A percentile compares a stretch with the other conserved stretches of the same genome.
Evolutionary conservation across 148 eudicot genomes (phyloP).

Genomic region (Nepenthes mirabilis): DNA sequence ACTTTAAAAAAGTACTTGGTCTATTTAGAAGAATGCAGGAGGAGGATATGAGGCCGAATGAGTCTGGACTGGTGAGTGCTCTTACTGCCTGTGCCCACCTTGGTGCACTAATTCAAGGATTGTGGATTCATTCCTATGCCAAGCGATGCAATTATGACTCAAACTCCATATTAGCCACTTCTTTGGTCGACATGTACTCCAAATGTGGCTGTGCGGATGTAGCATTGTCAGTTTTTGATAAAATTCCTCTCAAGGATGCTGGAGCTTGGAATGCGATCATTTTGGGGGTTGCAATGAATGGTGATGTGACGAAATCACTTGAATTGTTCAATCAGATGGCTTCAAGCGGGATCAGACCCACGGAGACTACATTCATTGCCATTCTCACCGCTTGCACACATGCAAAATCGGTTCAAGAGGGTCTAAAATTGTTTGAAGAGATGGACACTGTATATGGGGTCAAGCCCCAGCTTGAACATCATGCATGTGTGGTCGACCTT

Average conservation of each 20-base stretch:
- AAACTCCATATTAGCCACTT: conserved; percentile 26
- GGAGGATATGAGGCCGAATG: conserved; percentile 19
- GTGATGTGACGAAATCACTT: conserved; percentile 20
- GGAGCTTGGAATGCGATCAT: conserved; percentile 38
- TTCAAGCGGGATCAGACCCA: conserved; percentile 13
- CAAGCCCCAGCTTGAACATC: conserved; percentile 23
- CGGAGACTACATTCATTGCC: conserved; percentile 24
- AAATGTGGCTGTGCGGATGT: conserved; percentile 25
- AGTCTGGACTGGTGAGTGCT: conserved; percentile 26
- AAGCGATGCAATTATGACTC: conserved; percentile 10
- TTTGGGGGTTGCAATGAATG: conserved; percentile 26
- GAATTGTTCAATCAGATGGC: conserved; percentile 19
- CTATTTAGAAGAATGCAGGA: conserved; percentile 23
- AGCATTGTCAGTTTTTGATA: conserved; percentile 24
- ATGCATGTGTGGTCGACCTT: conserved; percentile 34
- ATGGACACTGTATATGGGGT: conserved; percentile 19
- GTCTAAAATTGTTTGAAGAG: conserved; percentile 21
- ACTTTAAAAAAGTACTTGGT: conserved; percentile 20
- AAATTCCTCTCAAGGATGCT: conserved; percentile 19
- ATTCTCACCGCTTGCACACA: conserved; percentile 29
- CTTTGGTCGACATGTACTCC: conserved; percentile 36
- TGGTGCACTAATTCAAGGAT: conserved; percentile 31
- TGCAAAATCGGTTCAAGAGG: conserved; percentile 20
- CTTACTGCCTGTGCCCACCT: conserved; percentile 35
- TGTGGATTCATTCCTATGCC: conserved; percentile 30